Evolutionary conservation across 2,329 filamentous ascomycete species (phyloP), one percentile per base, ranked within the genome.

Genomic region (Fusarium chlamydosporum): DNA sequence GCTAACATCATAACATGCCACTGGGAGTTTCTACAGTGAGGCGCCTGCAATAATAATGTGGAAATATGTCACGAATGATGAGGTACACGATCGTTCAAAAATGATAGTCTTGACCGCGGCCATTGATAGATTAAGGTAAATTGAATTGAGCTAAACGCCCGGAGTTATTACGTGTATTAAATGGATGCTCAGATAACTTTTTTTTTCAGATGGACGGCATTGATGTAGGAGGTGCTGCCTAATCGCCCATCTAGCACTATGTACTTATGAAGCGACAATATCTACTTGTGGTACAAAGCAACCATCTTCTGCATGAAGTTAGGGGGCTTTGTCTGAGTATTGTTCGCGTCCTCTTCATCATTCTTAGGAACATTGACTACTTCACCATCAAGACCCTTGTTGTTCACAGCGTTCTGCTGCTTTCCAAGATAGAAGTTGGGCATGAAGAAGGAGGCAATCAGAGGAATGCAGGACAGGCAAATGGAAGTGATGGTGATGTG

Each of bases 391-490:
- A 78, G 73, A 54, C 76, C 76, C 29, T 58, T 78, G 66, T 77
- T 77, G 6, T 66, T 78, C n/a, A 73, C 75, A 9, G 77, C 76
- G 23, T 78, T 78, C 67, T 78, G 77, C 56, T 77, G 73, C 67
- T 76, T 75, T 61, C 77, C 78, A 2, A 78, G 71, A 50, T 78
- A 79, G 67, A 65, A 82, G 72, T 82, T 76, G 43, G 81, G 79
- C 79, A 82, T 81, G 65, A 79, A 80, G 23, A 82, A 70, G 2
- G 79, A 71, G 6, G 77, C 79, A 29, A 81, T 48, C 0, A 80
- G 42, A 2, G 80, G 75, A 1, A 82, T 56, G 16, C 48, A 57
- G 29, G 78, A 70, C 16, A 82, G 62, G 6, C 66, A 58, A 23
- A 81, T 59, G 7, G 79, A 67, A 2, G 73, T 63, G 9, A 76